These are phyloP conservation scores for Citrus australasica DNA, from an alignment of 345 rosid species.

Conservation along the genomic window DNA sequence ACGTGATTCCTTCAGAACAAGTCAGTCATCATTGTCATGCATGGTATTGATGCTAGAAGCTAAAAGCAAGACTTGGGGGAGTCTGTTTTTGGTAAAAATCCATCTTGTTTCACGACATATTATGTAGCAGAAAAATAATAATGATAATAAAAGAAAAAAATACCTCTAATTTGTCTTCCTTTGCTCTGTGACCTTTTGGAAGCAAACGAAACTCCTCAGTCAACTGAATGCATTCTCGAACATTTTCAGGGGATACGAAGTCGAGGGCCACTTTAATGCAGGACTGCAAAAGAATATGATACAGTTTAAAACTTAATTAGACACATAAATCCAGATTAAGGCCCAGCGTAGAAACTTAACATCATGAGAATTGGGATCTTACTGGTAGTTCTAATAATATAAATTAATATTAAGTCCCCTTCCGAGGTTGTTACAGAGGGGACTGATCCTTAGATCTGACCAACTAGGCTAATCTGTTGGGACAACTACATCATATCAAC, in stretches of 20 bases:
- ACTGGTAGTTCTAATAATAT: background rate
- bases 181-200: slow-evolving; percentile 38
- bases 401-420: background rate
- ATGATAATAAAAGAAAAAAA: background rate
- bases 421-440: background rate
- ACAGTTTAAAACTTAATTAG: background rate
- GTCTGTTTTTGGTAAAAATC: too few species aligned
- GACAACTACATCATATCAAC: background rate
- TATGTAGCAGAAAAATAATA: background rate
- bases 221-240: slow-evolving; percentile 42
- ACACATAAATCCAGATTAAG: background rate
- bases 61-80: background rate
- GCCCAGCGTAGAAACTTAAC: background rate
- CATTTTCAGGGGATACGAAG: slow-evolving; percentile 50
- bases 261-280: slow-evolving; percentile 54
- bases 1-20: background rate
- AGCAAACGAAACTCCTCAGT: slow-evolving; percentile 49
- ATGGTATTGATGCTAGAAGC: background rate
- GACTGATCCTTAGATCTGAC: background rate
- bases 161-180: slow-evolving; percentile 54
- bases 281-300: slow-evolving; percentile 26
- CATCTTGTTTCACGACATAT: background rate
- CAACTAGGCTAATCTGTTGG: background rate
- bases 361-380: background rate
- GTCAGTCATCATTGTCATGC: background rate